phyloP scores from a whole-genome alignment of 352 stramenopile species.

The Phytophthora boehmeriae region DNA sequence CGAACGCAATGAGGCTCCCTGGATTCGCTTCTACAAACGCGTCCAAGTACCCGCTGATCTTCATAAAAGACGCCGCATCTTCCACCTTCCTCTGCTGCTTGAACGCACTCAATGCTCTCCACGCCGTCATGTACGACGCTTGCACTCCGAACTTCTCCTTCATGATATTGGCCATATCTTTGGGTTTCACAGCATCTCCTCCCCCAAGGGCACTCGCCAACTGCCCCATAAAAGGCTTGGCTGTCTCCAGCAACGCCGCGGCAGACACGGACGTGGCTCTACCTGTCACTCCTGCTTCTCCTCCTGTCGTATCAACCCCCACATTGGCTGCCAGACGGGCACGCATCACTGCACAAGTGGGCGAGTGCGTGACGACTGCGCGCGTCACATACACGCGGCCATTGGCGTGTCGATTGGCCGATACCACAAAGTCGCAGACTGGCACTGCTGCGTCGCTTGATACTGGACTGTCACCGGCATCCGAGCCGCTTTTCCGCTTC shows the following conservation, averaged over 20 bases:
- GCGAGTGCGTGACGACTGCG: slow-evolving; percentile 51
- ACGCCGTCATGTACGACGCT: slow-evolving; percentile 83
- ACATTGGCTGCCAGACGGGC: slow-evolving; percentile 41
- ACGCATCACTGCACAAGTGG: slow-evolving; percentile 54
- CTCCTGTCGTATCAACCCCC: background rate
- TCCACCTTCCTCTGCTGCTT: slow-evolving; percentile 71
- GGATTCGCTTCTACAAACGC: slow-evolving; percentile 62
- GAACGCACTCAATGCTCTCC: slow-evolving; percentile 73
- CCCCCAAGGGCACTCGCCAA: slow-evolving; percentile 37
- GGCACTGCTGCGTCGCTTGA: slow-evolving; percentile 15
- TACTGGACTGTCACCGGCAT: background rate
- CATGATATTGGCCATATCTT: slow-evolving; percentile 83
- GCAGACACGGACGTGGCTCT: slow-evolving; percentile 51
- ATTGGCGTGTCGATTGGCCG: slow-evolving; percentile 79
- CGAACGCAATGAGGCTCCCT: slow-evolving; percentile 66
- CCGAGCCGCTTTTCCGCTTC: slow-evolving; percentile 25
- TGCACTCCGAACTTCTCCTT: slow-evolving; percentile 84
- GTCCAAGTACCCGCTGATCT: slow-evolving; percentile 67
- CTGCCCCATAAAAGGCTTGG: slow-evolving; percentile 68
- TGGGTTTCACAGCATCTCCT: slow-evolving; percentile 62
- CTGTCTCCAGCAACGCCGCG: slow-evolving; percentile 74
- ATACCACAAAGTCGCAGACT: slow-evolving; percentile 73
- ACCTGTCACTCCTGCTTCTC: slow-evolving; percentile 5
- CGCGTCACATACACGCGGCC: slow-evolving; percentile 76
- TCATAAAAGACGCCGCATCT: slow-evolving; percentile 72